A percentile compares a stretch with the other conserved stretches of the same genome.
phyloP scores from a whole-genome alignment of 441 rosid genomes.

The Pelargonium cotyledonis region DNA sequence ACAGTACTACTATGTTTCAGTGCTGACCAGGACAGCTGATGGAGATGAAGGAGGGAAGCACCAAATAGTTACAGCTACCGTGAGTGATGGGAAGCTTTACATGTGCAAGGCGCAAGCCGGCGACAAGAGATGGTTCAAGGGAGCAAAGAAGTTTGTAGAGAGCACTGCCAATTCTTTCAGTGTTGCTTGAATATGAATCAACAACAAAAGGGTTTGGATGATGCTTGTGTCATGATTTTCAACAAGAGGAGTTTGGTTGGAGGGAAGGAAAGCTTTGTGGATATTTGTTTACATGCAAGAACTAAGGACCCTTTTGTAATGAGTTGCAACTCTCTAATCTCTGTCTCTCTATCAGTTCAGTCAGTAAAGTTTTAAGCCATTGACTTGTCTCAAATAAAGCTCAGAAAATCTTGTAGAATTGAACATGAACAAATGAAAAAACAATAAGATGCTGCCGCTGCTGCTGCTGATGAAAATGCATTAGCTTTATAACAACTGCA shows the following conservation, averaged over 20 bases:
- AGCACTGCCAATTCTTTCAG: conserved; percentile 71
- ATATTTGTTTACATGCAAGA: neutral
- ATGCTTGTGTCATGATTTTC: conserved; percentile 5
- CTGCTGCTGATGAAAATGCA: too few species aligned
- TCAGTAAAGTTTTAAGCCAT: too few species aligned
- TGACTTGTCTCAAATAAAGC: neutral
- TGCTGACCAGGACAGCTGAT: conserved; percentile 89
- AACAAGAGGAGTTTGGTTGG: conserved; percentile 2
- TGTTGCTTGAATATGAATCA: conserved; percentile 44
- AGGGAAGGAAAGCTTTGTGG: neutral
- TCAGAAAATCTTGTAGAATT: neutral
- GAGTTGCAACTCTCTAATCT: neutral
- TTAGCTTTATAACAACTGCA: too few species aligned
- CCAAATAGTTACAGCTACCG: conserved; percentile 67
- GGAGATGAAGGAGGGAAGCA: conserved; percentile 98
- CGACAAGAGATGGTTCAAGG: conserved; percentile 99
- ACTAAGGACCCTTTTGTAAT: neutral
- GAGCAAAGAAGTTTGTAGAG: conserved; percentile 79
- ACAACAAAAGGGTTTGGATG: conserved; percentile 10
- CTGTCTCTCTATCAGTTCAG: neutral
- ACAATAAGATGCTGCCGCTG: neutral
- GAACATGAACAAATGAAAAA: neutral
- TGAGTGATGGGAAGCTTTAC: conserved; percentile 76
- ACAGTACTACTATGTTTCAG: conserved; percentile 53
- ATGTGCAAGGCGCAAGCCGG: conserved; percentile 99